Base-by-base conservation (phyloP, 176 grass and related monocot genomes). In the Aegilops umbellulata region DNA sequence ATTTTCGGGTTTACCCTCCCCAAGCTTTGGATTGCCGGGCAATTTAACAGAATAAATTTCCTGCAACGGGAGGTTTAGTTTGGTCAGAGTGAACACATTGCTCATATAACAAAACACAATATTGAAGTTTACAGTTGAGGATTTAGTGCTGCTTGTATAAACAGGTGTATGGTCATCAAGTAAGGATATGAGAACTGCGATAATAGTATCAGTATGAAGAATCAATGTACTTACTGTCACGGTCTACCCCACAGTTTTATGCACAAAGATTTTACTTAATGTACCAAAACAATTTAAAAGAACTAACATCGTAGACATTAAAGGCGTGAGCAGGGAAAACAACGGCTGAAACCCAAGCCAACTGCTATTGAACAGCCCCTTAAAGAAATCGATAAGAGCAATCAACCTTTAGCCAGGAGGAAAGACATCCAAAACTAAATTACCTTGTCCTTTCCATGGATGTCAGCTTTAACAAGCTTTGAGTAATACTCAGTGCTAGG, bases 391-490 rank as follows among this genome's bases (percentile, higher is more conserved):
- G 8, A 73, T 65, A 35, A 55, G 6, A 67, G 62, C 47, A 55
- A 87, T 49, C 29, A 81, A 75, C 16, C 34, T 65, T 25, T 65
- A 76, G n/a, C 44, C 36, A 62, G 61, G 42, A 64, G 35, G 55
- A 62, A 84, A 63, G 35, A 25, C 38, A 42, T 10, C 72, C 20
- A 87, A 62, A 87, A 31, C 6, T 64, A 53, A 90, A 93, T 93
- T 95, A 90, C 95, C 95, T 95, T 97, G 63, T 95, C 95, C 22
- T 93, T 97, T 63, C 95, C 91, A 92, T 95, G 93, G 68, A 97
- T 89, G 71, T 97, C 95, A 85, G 93, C 91, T 93, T 97, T 97
- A 46, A 95, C 95, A 79, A 97, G 95, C 86, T 92, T 97, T n/a
- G 93, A 97, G 49, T 95, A 93, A 92, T 92, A 97, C 80, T 97